These are phyloP conservation scores for Colletotrichum orbiculare DNA, from an alignment of 2,329 filamentous ascomycete species.

Conservation along the genomic window DNA sequence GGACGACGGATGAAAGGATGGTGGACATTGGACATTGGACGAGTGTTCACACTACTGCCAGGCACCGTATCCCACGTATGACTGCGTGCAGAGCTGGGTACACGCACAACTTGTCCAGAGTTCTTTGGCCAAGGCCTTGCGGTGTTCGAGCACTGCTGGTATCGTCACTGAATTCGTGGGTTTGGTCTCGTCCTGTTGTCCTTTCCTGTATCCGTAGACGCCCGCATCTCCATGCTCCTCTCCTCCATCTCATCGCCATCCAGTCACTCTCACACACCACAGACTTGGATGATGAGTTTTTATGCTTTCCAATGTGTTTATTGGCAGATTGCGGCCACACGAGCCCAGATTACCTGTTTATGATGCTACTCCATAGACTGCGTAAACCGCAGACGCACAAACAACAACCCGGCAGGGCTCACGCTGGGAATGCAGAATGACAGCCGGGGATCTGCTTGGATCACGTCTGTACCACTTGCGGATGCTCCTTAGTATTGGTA, in stretches of 20 bases:
- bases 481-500: not conserved
- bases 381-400: too few species aligned
- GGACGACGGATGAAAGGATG: too few species aligned
- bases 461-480: not conserved
- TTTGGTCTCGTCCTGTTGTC: not conserved
- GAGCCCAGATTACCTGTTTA: too few species aligned
- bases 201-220: too few species aligned
- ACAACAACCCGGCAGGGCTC: not conserved
- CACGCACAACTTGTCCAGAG: not conserved
- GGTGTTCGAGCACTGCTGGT: too few species aligned
- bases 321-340: not conserved
- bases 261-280: not conserved
- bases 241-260: not conserved
- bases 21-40: not conserved
- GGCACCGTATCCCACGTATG: not conserved
- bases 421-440: not conserved
- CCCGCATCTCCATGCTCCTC: too few species aligned
- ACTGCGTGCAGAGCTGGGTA: not conserved
- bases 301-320: not conserved
- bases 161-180: not conserved
- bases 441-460: constrained; percentile 22
- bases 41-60: constrained; percentile 4
- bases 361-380: too few species aligned
- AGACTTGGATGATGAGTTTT: not conserved
- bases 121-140: not conserved